phyloP scores from a whole-genome alignment of 2,329 filamentous ascomycete species.

The Colletotrichum shisoi region DNA sequence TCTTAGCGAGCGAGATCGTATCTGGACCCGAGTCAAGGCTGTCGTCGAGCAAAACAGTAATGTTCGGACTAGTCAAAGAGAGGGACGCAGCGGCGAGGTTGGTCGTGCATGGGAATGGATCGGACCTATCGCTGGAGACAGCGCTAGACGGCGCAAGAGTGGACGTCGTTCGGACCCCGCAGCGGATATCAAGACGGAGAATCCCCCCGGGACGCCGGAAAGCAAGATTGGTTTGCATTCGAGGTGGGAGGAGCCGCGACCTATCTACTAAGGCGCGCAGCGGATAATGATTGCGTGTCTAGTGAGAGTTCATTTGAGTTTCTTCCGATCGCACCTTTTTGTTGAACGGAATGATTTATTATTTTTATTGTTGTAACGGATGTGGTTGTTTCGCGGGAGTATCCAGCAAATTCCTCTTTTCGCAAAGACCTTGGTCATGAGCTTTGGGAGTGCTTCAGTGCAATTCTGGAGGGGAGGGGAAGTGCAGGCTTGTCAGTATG shows the following conservation, averaged over 20 bases:
- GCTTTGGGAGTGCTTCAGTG: constrained; percentile 11
- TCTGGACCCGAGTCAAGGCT: constrained; percentile 83
- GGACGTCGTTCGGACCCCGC: constrained; percentile 58
- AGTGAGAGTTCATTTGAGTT: background rate
- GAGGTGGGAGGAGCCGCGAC: constrained; percentile 55
- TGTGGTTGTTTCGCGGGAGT: background rate
- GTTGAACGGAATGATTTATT: constrained; percentile 30
- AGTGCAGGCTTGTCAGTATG: constrained; percentile 8
- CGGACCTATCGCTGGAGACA: constrained; percentile 61
- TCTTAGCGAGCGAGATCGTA: constrained; percentile 74
- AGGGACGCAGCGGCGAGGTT: constrained; percentile 71
- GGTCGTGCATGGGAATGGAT: constrained; percentile 76
- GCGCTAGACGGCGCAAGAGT: constrained; percentile 58
- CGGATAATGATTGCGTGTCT: constrained; percentile 1
- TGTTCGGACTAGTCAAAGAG: constrained; percentile 76
- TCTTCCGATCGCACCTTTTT: constrained; percentile 9
- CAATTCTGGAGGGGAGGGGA: background rate
- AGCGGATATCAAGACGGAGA: constrained; percentile 50
- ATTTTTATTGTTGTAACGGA: constrained; percentile 38
- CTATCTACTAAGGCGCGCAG: constrained; percentile 50
- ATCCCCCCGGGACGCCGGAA: constrained; percentile 41
- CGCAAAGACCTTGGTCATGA: constrained; percentile 27
- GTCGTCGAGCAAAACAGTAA: constrained; percentile 96
- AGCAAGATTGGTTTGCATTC: constrained; percentile 38
- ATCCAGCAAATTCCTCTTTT: background rate